Evolutionary conservation across 139 green algal genomes (phyloP).

Genomic region (Diplosphaera chodatii): DNA sequence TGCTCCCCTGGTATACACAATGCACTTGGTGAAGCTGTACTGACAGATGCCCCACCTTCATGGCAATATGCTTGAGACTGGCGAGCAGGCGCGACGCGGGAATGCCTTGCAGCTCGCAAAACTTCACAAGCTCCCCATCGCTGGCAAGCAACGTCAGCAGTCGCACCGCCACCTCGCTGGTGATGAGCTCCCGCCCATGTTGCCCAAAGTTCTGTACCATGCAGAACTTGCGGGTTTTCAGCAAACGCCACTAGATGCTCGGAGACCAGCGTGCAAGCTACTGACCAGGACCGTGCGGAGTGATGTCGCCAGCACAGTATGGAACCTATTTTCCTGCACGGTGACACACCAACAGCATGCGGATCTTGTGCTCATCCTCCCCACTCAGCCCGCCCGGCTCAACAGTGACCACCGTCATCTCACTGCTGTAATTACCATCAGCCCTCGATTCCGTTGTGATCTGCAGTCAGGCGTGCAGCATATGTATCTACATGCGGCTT

Average conservation of each 20-base stretch:
- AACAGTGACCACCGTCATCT: constrained; percentile 52
- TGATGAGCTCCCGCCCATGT: constrained; percentile 88
- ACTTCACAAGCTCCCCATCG: neutral
- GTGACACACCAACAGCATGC: constrained; percentile 45
- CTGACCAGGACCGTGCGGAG: no score
- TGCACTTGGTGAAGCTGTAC: no score
- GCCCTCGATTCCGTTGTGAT: neutral
- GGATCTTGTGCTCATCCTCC: constrained; percentile 31
- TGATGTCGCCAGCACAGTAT: no score
- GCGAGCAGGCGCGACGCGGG: neutral
- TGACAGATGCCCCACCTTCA: constrained; percentile 67
- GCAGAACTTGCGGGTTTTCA: no score
- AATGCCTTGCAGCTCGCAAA: no score
- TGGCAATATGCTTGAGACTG: constrained; percentile 30
- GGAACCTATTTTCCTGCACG: no score
- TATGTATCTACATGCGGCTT: no score
- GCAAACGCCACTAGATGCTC: no score
- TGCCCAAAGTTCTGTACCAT: constrained; percentile 27
- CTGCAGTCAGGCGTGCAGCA: no score
- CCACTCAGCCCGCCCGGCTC: constrained; percentile 47
- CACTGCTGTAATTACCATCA: constrained; percentile 15
- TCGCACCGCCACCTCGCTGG: constrained; percentile 66
- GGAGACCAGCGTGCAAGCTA: no score
- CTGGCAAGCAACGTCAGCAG: constrained; percentile 65
- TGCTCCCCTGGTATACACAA: no score